These are phyloP conservation scores for Apiotrichum gracile DNA, from an alignment of 1,284 basidiomycete species.

Conservation along the genomic window DNA sequence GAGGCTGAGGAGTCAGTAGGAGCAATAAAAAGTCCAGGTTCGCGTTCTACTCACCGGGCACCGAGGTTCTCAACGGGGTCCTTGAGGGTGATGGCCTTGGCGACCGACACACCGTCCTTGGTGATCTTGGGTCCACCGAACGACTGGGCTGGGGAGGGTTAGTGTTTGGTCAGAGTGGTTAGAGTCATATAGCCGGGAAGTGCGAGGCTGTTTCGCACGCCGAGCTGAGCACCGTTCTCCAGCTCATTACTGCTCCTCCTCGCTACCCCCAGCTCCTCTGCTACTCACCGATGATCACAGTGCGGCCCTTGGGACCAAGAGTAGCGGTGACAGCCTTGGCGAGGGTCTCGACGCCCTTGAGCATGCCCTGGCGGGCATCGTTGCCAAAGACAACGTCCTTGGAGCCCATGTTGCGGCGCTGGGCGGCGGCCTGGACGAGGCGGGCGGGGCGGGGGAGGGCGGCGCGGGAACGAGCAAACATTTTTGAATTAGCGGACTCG, in stretches of 20 bases:
- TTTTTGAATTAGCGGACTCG: constrained; percentile 8
- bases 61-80: constrained; percentile 99
- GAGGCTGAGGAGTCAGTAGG: constrained; percentile 54
- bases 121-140: constrained; percentile 98
- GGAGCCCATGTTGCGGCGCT: constrained; percentile 62
- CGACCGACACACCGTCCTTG: constrained; percentile 98
- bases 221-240: no score
- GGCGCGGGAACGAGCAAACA: constrained; percentile 35
- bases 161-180: neutral
- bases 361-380: constrained; percentile 86
- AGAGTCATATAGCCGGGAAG: no score
- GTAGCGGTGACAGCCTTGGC: constrained; percentile 94
- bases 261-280: neutral
- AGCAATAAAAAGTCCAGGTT: neutral
- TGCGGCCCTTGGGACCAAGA: constrained; percentile 93
- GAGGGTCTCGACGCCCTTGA: constrained; percentile 91
- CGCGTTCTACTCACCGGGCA: constrained; percentile 63
- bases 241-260: neutral
- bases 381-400: constrained; percentile 98
- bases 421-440: constrained; percentile 47
- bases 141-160: constrained; percentile 56
- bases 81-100: constrained; percentile 87
- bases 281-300: constrained; percentile 84
- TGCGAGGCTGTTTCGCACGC: no score
- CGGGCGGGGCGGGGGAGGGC: constrained; percentile 50